Evolutionary conservation across 208 protist genomes (phyloP).

Genomic region (Trypanosoma scelopori): DNA sequence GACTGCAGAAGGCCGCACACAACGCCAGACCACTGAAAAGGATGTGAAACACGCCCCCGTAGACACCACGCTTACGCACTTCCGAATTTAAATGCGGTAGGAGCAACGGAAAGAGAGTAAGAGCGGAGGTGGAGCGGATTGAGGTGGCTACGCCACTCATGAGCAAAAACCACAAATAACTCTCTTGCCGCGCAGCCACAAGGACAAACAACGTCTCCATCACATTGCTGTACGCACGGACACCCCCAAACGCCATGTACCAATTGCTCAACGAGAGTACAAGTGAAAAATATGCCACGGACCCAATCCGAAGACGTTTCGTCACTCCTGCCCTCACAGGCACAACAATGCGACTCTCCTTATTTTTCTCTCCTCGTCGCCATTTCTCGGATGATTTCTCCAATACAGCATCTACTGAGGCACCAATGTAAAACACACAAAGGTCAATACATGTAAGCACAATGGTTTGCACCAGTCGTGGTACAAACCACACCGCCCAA

Average conservation of each 20-base stretch:
- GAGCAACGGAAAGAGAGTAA: constrained; percentile 59
- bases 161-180: constrained; percentile 55
- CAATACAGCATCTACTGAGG: constrained; percentile 24
- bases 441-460: constrained; percentile 52
- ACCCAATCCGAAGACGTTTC: neutral
- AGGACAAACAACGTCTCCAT: constrained; percentile 63
- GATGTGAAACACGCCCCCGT: constrained; percentile 11
- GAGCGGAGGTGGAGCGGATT: constrained; percentile 57
- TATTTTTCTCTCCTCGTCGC: neutral
- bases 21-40: constrained; percentile 24
- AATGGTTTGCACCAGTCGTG: constrained; percentile 46
- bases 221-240: constrained; percentile 76
- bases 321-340: neutral
- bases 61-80: constrained; percentile 23
- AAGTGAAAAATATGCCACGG: constrained; percentile 23
- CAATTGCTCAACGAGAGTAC: constrained; percentile 44
- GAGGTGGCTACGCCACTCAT: constrained; percentile 56
- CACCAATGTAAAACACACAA: constrained; percentile 27
- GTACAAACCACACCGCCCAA: constrained; percentile 42
- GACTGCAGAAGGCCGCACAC: constrained; percentile 15
- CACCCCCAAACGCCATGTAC: constrained; percentile 57
- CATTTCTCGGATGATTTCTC: neutral
- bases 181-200: constrained; percentile 43
- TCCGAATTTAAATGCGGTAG: constrained; percentile 29
- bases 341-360: neutral